Percentiles rank a stretch among this genome's conserved stretches.
Evolutionary conservation across 148 eudicot species (phyloP).

Genomic region (Dysphania ambrosioides): DNA sequence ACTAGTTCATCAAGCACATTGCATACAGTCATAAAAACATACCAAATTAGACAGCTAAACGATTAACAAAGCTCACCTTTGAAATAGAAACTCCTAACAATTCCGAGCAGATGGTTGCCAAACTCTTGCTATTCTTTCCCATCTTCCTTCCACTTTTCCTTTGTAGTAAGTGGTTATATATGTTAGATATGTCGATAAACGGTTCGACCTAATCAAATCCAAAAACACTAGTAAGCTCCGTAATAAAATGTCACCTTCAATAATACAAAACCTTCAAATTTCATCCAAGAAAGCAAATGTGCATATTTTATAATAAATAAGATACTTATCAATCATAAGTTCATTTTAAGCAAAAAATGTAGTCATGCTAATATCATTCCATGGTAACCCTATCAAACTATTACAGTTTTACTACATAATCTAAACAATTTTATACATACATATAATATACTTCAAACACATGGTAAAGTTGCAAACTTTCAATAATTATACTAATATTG

Average conservation of each 20-base stretch:
- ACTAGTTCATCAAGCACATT: not conserved
- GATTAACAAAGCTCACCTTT: conserved; percentile 45
- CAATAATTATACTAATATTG: not conserved
- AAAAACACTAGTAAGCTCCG: conserved; percentile 3
- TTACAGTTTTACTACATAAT: too few relatives aligned
- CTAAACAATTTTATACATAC: too few relatives aligned
- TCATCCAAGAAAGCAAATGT: not conserved
- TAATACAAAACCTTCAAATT: not conserved
- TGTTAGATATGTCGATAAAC: conserved; percentile 67
- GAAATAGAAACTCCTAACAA: conserved; percentile 70
- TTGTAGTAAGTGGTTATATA: conserved; percentile 53
- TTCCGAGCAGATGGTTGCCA: conserved; percentile 78
- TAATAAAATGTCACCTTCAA: not conserved
- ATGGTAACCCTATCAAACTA: not conserved
- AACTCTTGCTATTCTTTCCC: conserved; percentile 74
- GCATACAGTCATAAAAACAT: not conserved
- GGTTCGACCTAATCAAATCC: conserved; percentile 67
- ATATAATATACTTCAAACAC: not conserved
- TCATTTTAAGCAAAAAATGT: not conserved
- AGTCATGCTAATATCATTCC: not conserved
- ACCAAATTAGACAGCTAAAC: not conserved
- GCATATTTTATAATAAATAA: not conserved
- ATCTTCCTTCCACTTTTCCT: conserved; percentile 47
- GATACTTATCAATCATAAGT: not conserved
- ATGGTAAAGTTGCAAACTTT: not conserved